Conservation (phyloP, 805 yeast genomes). For the Suhomyces tanzawaensis region DNA sequence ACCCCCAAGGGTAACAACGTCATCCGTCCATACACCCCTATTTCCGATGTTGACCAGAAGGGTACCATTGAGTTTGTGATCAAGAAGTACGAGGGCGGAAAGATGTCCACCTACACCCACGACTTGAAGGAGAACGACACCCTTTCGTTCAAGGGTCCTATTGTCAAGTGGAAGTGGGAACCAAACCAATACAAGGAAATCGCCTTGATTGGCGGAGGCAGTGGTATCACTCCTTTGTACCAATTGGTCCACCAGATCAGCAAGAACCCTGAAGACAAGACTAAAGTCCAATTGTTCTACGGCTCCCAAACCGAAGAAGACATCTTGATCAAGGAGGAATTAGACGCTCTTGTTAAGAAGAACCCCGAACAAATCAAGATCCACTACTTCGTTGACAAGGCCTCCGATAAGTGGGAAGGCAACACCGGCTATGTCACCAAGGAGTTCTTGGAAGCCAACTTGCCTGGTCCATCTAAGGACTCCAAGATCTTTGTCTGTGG, state of each 20-base stretch:
- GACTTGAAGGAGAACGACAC: constrained; percentile 74
- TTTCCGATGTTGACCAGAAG: constrained; percentile 61
- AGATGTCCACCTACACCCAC: constrained; percentile 73
- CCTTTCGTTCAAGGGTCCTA: constrained; percentile 90
- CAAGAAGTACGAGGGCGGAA: constrained; percentile 83
- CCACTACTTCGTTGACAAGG: constrained; percentile 75
- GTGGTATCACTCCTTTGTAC: constrained; percentile 94
- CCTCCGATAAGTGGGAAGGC: constrained; percentile 47
- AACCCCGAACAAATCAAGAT: constrained; percentile 78
- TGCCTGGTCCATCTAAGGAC: constrained; percentile 63
- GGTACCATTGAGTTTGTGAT: constrained; percentile 80
- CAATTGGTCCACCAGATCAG: constrained; percentile 79
- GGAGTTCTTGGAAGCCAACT: constrained; percentile 59
- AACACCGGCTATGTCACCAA: constrained; percentile 73
- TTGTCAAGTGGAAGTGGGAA: constrained; percentile 85
- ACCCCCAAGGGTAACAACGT: constrained; percentile 84
- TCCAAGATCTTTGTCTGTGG: constrained; percentile 85
- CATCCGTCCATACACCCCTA: constrained; percentile 88
- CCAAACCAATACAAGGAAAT: constrained; percentile 80
- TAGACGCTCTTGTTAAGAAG: constrained; percentile 64
- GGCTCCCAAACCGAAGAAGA: constrained; percentile 80
- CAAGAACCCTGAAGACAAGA: constrained; percentile 80
- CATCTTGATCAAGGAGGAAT: constrained; percentile 72
- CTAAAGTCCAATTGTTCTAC: constrained; percentile 79
- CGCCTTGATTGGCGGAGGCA: constrained; percentile 90